These are phyloP conservation scores for Orbilia brochopaga DNA, from an alignment of 2,329 filamentous ascomycete genomes.

Conservation along the genomic window DNA sequence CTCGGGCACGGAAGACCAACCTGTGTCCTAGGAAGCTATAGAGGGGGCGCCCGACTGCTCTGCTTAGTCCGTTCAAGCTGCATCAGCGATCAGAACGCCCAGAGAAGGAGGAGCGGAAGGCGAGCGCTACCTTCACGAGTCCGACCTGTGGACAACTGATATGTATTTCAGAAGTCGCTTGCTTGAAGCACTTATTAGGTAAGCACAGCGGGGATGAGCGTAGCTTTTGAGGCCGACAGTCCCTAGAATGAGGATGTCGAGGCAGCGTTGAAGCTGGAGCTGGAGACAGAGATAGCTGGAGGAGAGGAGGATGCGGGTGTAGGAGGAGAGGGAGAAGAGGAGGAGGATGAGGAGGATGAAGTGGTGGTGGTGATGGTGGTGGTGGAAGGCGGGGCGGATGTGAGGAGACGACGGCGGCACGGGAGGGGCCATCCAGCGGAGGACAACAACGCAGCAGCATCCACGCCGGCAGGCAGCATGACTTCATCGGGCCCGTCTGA, in stretches of 20 bases:
- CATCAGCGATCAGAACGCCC: too few relatives aligned
- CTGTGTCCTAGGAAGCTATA: too few relatives aligned
- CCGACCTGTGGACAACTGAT: too few relatives aligned
- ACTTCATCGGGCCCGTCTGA: conserved; percentile 4
- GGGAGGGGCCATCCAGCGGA: conserved; percentile 2
- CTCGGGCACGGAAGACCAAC: too few relatives aligned
- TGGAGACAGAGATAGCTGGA: neutral
- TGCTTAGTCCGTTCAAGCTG: too few relatives aligned
- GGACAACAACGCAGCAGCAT: neutral
- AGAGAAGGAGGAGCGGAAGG: too few relatives aligned
- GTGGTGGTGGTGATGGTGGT: conserved; percentile 27
- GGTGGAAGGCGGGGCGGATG: conserved; percentile 18
- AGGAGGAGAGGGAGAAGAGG: conserved; percentile 13
- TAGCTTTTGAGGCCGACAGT: conserved; percentile 40
- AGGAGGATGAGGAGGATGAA: conserved; percentile 10
- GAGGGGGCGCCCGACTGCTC: too few relatives aligned
- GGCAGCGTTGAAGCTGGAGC: conserved; percentile 37
- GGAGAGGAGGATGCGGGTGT: conserved; percentile 7
- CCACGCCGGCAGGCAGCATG: neutral
- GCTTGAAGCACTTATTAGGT: too few relatives aligned
- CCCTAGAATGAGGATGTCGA: conserved; percentile 52
- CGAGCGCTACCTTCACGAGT: too few relatives aligned
- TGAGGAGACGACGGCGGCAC: conserved; percentile 11
- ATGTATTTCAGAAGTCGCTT: too few relatives aligned
- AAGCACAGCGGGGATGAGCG: conserved; percentile 55